Percentiles rank a stretch among this genome's conserved stretches.
Evolutionary conservation across 1,284 basidiomycete species (phyloP).

Genomic region (Phenoliferia sp.): DNA sequence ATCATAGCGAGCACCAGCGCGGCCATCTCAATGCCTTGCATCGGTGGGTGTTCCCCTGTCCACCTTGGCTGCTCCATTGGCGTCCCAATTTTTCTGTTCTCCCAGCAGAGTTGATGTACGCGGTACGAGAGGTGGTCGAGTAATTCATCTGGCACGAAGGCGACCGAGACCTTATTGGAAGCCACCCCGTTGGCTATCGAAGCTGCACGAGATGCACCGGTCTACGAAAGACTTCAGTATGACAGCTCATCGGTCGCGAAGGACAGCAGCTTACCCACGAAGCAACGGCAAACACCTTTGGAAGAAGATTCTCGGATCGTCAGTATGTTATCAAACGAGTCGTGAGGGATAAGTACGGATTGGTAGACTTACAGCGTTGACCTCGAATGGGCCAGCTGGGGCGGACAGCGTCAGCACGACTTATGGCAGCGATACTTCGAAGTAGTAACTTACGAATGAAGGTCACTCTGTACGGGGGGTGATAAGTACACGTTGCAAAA

Average conservation of each 20-base stretch:
- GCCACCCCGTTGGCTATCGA: neutral
- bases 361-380: neutral
- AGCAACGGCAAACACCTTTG: neutral
- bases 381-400: neutral
- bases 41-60: neutral
- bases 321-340: too few relatives aligned
- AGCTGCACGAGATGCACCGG: neutral
- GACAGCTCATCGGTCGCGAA: neutral
- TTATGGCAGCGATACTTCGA: too few relatives aligned
- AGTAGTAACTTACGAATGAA: too few relatives aligned
- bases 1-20: neutral
- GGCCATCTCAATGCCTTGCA: neutral
- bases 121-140: neutral
- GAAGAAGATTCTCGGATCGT: too few relatives aligned
- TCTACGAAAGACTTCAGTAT: neutral
- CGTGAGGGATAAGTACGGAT: too few relatives aligned
- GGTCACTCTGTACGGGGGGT: too few relatives aligned
- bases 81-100: neutral
- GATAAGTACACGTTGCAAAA: too few relatives aligned
- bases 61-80: neutral
- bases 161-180: neutral
- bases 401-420: too few relatives aligned
- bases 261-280: neutral
- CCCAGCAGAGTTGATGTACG: neutral
- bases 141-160: neutral